Base-by-base conservation (phyloP, 768 basidiomycete genomes). In the Leccinum sublutescens region DNA sequence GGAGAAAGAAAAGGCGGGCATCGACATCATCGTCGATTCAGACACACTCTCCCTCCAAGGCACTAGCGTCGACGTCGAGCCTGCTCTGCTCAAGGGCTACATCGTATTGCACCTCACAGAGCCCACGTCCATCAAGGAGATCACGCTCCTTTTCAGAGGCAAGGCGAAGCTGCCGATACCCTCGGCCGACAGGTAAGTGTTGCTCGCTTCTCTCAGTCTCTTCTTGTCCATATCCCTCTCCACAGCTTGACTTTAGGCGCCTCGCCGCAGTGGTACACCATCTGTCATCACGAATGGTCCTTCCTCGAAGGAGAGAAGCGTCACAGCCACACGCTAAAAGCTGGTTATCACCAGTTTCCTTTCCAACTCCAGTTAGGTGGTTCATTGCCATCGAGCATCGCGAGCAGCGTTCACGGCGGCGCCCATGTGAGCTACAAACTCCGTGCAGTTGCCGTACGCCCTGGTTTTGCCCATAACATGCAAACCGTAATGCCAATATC, bases 291-390 rank as follows among this genome's bases (percentile, higher is more conserved):
- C 68, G 91, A 94, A 62, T 95, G 93, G 94, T 89, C 91, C 15
- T 95, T 97, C 77, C 86, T 96, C 52, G 88, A 93, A 66, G 90
- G 91, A 57, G 85, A 87, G 66, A 89, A 85, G 73, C 81, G 79
- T 45, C 87, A 89, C 67, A 78, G 82, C 11, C 93, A 92, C 67
- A 98, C 95, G 0, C 86, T 98, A 71, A 97, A 98, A 76, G 93
- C 95, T n/a, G 96, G 96, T 14, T 86, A 85, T 36, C 96, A 98
- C 70, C 76, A 86, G 25, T 98, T 98, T 74, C 95, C 95, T 23
- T 98, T 98, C 77, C 86, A 87, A 64, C 83, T 97, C 58, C 85
- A 88, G 60, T 79, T 98, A 29, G 91, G 92, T 23, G 93, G 92
- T 40, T 84, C 87, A 5, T 79, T 97, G 2, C 96, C 96, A 1